Conservation (phyloP, 352 stramenopile genomes). For the Phytophthora tentaculata region DNA sequence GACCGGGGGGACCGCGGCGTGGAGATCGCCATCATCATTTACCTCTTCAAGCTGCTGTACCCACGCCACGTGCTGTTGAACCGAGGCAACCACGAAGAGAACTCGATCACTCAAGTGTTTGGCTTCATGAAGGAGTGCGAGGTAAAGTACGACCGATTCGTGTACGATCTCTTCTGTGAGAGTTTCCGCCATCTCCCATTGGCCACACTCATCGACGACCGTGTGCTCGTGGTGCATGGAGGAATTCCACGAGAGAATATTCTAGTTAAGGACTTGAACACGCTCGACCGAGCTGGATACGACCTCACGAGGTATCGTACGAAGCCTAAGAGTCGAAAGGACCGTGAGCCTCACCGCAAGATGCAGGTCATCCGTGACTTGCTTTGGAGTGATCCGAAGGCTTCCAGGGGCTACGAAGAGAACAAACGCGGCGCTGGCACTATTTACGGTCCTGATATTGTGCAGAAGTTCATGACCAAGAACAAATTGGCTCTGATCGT, state of each 20-base stretch:
- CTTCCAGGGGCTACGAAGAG: slow-evolving; percentile 69
- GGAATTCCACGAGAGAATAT: slow-evolving; percentile 76
- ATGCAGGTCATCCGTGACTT: slow-evolving; percentile 85
- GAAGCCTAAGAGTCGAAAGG: slow-evolving; percentile 58
- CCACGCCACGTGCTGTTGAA: slow-evolving; percentile 78
- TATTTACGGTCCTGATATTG: slow-evolving; percentile 75
- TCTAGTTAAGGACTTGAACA: slow-evolving; percentile 63
- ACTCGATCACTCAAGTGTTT: slow-evolving; percentile 87
- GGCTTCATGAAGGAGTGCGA: slow-evolving; percentile 89
- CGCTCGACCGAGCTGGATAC: slow-evolving; percentile 68
- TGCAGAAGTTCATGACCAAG: slow-evolving; percentile 88
- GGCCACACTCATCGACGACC: slow-evolving; percentile 75
- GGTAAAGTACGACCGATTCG: slow-evolving; percentile 80
- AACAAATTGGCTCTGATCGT: slow-evolving; percentile 85
- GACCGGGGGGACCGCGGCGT: slow-evolving; percentile 79
- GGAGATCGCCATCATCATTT: slow-evolving; percentile 85
- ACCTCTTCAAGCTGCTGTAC: slow-evolving; percentile 84
- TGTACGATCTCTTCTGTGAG: slow-evolving; percentile 87
- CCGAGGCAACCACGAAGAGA: slow-evolving; percentile 89
- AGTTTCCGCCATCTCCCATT: slow-evolving; percentile 80
- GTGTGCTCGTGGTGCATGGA: slow-evolving; percentile 79
- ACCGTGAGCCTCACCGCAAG: slow-evolving; percentile 59
- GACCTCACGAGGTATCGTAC: slow-evolving; percentile 78
- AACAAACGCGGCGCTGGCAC: slow-evolving; percentile 85
- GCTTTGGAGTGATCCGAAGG: slow-evolving; percentile 84